These are phyloP conservation scores for Hyphopichia burtonii DNA, from an alignment of 1,139 yeast genomes.

Conservation along the genomic window DNA sequence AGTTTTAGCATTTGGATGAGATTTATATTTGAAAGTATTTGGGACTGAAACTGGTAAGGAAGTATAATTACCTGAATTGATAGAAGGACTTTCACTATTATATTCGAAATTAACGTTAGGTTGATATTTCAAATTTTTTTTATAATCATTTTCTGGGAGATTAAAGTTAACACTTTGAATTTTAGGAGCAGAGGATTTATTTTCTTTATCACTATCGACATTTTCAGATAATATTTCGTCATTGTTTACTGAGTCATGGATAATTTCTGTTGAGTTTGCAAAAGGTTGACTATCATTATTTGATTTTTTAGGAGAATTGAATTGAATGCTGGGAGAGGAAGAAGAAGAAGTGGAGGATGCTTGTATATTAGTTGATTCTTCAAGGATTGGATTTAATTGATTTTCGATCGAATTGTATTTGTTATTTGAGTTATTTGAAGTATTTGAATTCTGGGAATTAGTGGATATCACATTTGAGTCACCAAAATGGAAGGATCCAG, in stretches of 20 bases:
- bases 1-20: slow-evolving; percentile 47
- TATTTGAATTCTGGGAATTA: too few species aligned
- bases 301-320: neutral
- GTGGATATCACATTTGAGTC: too few species aligned
- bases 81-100: slow-evolving; percentile 12
- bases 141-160: slow-evolving; percentile 16
- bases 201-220: neutral
- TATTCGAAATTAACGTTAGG: slow-evolving; percentile 34
- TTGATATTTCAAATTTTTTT: slow-evolving; percentile 33
- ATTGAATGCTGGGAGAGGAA: neutral
- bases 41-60: slow-evolving; percentile 38
- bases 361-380: slow-evolving; percentile 3
- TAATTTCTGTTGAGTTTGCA: slow-evolving; percentile 1
- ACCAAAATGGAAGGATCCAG: slow-evolving; percentile 1
- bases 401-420: neutral
- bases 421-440: neutral
- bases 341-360: neutral
- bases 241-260: neutral
- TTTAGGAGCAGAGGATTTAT: neutral
- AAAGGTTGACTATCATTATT: neutral
- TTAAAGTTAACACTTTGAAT: neutral
- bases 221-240: neutral
- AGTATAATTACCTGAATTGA: slow-evolving; percentile 5
- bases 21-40: slow-evolving; percentile 46
- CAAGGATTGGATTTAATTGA: slow-evolving; percentile 7